phyloP scores from a whole-genome alignment of 2,329 filamentous ascomycete species.

The Claviceps africana region DNA sequence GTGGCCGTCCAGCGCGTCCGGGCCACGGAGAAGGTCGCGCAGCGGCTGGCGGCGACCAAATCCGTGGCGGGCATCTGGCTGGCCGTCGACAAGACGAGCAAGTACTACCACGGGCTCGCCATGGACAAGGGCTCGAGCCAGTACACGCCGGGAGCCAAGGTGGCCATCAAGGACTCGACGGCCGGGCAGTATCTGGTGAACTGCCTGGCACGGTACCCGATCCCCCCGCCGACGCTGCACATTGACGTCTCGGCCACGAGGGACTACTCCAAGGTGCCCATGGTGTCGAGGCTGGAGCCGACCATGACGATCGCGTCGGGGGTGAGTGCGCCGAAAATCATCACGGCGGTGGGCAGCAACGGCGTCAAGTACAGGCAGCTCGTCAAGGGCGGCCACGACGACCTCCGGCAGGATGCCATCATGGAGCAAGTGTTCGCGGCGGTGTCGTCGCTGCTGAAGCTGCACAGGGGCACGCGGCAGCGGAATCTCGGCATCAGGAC shows the following conservation, averaged over 20 bases:
- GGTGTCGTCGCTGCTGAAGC: slow-evolving; percentile 77
- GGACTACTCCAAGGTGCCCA: slow-evolving; percentile 65
- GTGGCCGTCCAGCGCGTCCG: slow-evolving; percentile 58
- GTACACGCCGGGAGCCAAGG: slow-evolving; percentile 54
- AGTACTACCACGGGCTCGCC: slow-evolving; percentile 49
- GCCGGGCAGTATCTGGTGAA: slow-evolving; percentile 50
- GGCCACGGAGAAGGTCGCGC: slow-evolving; percentile 57
- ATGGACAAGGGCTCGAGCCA: slow-evolving; percentile 48
- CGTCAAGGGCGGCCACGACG: slow-evolving; percentile 90
- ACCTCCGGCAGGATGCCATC: slow-evolving; percentile 89
- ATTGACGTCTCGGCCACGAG: slow-evolving; percentile 59
- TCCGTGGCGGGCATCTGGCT: slow-evolving; percentile 47
- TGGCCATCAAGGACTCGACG: slow-evolving; percentile 47
- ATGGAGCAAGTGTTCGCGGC: slow-evolving; percentile 99
- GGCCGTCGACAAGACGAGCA: slow-evolving; percentile 60
- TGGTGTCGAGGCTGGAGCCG: slow-evolving; percentile 57
- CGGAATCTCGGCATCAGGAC: slow-evolving; percentile 82
- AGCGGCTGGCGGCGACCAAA: slow-evolving; percentile 41
- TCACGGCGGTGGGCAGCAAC: slow-evolving; percentile 66
- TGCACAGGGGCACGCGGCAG: slow-evolving; percentile 75
- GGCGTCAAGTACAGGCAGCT: slow-evolving; percentile 76
- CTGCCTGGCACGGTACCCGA: slow-evolving; percentile 47
- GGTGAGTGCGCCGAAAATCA: slow-evolving; percentile 84
- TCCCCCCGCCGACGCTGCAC: slow-evolving; percentile 83
- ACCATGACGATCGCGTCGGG: slow-evolving; percentile 78